These are phyloP conservation scores for Elsinoe arachidis DNA, from an alignment of 2,329 filamentous ascomycete genomes.

Conservation along the genomic window DNA sequence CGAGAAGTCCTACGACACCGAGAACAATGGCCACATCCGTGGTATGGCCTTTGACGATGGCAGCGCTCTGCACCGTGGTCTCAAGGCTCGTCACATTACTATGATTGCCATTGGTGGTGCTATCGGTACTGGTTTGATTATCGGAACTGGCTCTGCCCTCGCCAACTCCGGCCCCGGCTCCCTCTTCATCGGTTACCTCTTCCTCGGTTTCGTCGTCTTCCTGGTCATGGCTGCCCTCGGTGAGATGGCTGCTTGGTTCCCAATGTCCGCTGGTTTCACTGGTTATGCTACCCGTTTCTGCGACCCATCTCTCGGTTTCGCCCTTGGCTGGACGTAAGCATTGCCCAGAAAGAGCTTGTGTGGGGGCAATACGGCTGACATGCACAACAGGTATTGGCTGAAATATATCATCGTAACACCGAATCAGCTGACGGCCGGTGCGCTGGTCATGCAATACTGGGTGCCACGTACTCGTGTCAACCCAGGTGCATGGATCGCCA, in stretches of 20 bases:
- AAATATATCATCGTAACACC: constrained; percentile 80
- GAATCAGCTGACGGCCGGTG: constrained; percentile 74
- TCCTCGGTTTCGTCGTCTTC: constrained; percentile 65
- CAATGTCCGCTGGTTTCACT: constrained; percentile 69
- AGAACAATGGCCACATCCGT: neutral
- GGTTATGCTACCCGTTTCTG: constrained; percentile 73
- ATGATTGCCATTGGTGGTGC: constrained; percentile 58
- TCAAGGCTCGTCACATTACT: constrained; percentile 58
- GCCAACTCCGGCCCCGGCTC: constrained; percentile 50
- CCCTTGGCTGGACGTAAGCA: constrained; percentile 51
- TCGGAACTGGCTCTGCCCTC: constrained; percentile 50
- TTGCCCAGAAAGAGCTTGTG: constrained; percentile 24
- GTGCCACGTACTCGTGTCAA: constrained; percentile 56
- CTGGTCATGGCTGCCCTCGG: constrained; percentile 74
- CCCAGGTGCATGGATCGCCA: constrained; percentile 69
- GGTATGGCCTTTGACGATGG: constrained; percentile 45
- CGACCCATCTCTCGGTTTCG: constrained; percentile 72
- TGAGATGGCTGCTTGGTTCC: constrained; percentile 79
- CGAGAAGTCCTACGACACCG: constrained; percentile 2
- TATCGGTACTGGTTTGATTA: constrained; percentile 65
- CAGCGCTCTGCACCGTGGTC: constrained; percentile 58
- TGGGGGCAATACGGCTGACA: constrained; percentile 21
- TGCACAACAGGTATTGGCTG: constrained; percentile 43
- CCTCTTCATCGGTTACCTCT: constrained; percentile 61
- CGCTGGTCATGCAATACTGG: constrained; percentile 74